These are phyloP conservation scores for Postia placenta DNA, from an alignment of 768 basidiomycete genomes.

Conservation along the genomic window DNA sequence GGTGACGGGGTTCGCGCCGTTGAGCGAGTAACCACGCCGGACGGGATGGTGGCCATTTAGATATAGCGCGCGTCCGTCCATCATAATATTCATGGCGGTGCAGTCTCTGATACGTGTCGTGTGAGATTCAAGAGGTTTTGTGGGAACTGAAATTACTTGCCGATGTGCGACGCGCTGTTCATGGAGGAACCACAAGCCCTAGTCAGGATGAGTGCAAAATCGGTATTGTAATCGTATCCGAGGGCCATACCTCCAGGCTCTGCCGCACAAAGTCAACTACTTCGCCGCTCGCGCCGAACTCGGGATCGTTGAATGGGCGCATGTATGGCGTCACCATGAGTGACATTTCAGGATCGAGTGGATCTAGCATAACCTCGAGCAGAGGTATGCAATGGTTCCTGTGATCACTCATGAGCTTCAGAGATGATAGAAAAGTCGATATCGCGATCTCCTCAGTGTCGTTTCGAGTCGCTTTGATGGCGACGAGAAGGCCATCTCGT, in stretches of 20 bases:
- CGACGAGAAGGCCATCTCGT: conserved; percentile 1
- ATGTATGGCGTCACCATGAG: conserved; percentile 18
- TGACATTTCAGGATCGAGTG: neutral
- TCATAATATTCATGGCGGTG: conserved; percentile 15
- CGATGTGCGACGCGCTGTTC: conserved; percentile 12
- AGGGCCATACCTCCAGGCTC: conserved; percentile 15
- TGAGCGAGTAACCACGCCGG: neutral
- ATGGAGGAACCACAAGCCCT: conserved; percentile 16
- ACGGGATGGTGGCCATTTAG: conserved; percentile 20
- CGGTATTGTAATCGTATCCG: neutral
- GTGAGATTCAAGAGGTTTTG: too few species aligned
- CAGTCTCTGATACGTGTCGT: conserved; percentile 14
- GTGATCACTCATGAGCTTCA: conserved; percentile 1
- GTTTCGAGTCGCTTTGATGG: conserved; percentile 6
- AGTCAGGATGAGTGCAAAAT: neutral
- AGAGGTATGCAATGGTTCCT: conserved; percentile 21
- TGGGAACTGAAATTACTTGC: neutral
- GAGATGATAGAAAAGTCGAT: conserved; percentile 6
- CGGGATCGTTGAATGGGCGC: conserved; percentile 14
- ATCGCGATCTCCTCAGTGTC: conserved; percentile 11
- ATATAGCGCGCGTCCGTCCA: conserved; percentile 15
- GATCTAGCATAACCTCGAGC: conserved; percentile 14
- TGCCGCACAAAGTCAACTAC: conserved; percentile 16
- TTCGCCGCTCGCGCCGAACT: conserved; percentile 13
- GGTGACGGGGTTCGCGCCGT: neutral